Evolutionary conservation across 495 filamentous ascomycete genomes (phyloP).

Genomic region (Lindgomyces ingoldianus): DNA sequence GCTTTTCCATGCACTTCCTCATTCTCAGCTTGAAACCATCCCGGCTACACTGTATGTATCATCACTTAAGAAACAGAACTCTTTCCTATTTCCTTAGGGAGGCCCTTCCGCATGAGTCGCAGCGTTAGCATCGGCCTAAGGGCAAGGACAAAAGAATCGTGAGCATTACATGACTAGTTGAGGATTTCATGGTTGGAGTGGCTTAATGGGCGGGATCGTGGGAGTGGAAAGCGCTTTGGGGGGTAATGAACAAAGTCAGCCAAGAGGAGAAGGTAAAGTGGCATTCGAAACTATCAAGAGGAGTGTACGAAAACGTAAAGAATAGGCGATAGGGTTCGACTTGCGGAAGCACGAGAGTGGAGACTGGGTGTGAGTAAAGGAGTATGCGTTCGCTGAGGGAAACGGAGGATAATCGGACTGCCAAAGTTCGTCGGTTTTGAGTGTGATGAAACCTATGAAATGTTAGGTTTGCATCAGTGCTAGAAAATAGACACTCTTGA

Average conservation of each 20-base stretch:
- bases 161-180: slow-evolving; percentile 18
- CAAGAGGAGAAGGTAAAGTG: slow-evolving; percentile 9
- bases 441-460: neutral
- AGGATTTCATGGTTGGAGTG: slow-evolving; percentile 14
- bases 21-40: slow-evolving; percentile 18
- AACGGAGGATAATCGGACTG: neutral
- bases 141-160: neutral
- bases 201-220: slow-evolving; percentile 24
- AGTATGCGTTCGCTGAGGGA: neutral
- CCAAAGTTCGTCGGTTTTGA: slow-evolving; percentile 5
- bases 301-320: too few species aligned
- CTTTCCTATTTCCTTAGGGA: slow-evolving; percentile 13
- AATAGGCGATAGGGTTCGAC: slow-evolving; percentile 15
- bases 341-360: slow-evolving; percentile 27
- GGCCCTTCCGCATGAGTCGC: slow-evolving; percentile 20
- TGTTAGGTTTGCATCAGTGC: neutral
- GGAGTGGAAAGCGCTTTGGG: slow-evolving; percentile 25
- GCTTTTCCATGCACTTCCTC: slow-evolving; percentile 33
- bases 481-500: neutral
- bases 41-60: neutral
- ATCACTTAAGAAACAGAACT: slow-evolving; percentile 1
- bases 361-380: slow-evolving; percentile 20
- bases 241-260: slow-evolving; percentile 31
- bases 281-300: neutral
- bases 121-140: slow-evolving; percentile 17